Base-by-base conservation (phyloP, 805 yeast species). In the Pichia insulana region DNA sequence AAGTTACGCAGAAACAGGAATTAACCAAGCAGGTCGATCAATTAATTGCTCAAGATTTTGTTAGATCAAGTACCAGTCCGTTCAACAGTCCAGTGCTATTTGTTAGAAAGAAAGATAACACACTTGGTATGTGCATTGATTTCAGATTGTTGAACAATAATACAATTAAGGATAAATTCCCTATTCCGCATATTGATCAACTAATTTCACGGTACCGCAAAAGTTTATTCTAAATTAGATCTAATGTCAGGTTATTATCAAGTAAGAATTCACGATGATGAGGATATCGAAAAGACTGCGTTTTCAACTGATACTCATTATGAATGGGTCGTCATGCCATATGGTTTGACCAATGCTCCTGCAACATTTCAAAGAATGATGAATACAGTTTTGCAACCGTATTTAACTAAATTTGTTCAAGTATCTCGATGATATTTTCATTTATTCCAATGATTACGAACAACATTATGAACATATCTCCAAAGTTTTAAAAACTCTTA, bases 331-430 rank as follows among this genome's bases (percentile, higher is more conserved):
- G 59, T 52, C 7, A 53, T 57, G 57, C 61, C 58, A 1, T 55
- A 57, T 40, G 62, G 61, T 1, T 38, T 53, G 34, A 27, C 45
- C 11, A 55, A 52, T 38, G 61, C 58, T 2, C 61, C 62, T 1
- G 30, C 56, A 2, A 41, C 51, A 3, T 57, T 59, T 35, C 33
- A 39, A 27, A 22, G 30, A 12, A 25, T 36, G 35, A 40, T 35
- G 43, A 40, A 40, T 18, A 33, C 28, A 20, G 25, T 37, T 3
- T 16, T 37, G 11, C 17, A 5, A 7, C 38, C 27, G 8, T 26
- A 15, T 15, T 8, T 28, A 7, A 19, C n/a, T 7, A 39, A 34
- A 27, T 34, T 39, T 20, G 37, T 19, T 3, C 26, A 13, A 12
- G 38, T 39, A 40, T 30, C 19, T 35, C 12, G 38, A 34, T 19